Conservation (phyloP, 306 rosid genomes). For the Begonia fuchsioides region DNA sequence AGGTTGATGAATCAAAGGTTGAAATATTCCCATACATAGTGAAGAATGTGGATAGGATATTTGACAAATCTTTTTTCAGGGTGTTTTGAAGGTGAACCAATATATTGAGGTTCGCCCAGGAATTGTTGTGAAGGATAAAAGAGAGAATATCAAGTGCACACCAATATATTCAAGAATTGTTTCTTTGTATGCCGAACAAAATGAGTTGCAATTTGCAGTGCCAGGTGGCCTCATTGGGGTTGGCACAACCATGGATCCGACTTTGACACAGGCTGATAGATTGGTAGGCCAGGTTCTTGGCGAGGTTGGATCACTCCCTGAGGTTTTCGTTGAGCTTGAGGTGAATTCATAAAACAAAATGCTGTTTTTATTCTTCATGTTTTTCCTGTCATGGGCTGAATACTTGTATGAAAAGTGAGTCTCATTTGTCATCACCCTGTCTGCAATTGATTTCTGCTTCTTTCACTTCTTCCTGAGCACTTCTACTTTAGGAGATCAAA, state of each 20-base stretch:
- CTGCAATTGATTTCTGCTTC: too few relatives aligned
- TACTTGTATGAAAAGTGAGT: too few relatives aligned
- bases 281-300: slow-evolving; percentile 97
- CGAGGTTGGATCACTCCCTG: slow-evolving; percentile 92
- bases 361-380: neutral
- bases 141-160: slow-evolving; percentile 70
- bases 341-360: slow-evolving; percentile 13
- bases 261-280: slow-evolving; percentile 92
- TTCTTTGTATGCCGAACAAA: slow-evolving; percentile 80
- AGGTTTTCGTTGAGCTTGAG: slow-evolving; percentile 84
- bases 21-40: too few relatives aligned
- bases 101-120: slow-evolving; percentile 98
- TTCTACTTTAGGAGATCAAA: too few relatives aligned
- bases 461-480: too few relatives aligned
- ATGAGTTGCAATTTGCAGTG: slow-evolving; percentile 88
- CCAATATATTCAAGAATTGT: slow-evolving; percentile 95
- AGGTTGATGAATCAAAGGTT: slow-evolving; percentile 95
- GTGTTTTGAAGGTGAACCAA: slow-evolving; percentile 87
- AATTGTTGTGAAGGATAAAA: slow-evolving; percentile 84
- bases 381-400: too few relatives aligned
- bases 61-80: slow-evolving; percentile 33
- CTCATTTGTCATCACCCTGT: too few relatives aligned
- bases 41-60: slow-evolving; percentile 4
- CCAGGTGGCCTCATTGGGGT: slow-evolving; percentile 96
- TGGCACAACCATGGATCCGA: slow-evolving; percentile 96